Conservation (phyloP, 192 early-diverging fungal genomes). For the Gonapodya prolifera region DNA sequence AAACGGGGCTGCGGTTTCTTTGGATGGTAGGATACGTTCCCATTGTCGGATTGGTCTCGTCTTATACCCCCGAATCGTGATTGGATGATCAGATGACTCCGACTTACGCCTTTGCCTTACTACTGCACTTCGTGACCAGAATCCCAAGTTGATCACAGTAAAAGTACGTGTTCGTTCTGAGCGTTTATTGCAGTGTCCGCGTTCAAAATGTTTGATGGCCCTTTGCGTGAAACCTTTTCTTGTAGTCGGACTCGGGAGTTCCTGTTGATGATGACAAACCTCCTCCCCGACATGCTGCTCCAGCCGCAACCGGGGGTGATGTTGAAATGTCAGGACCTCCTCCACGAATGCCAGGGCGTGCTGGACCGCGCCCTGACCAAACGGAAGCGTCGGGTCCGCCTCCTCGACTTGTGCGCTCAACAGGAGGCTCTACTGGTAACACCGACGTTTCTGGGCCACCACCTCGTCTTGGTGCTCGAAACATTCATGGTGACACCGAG, state of each 20-base stretch:
- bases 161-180: background rate
- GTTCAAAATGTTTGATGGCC: background rate
- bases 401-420: background rate
- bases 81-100: background rate
- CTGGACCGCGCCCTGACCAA: background rate
- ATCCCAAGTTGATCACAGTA: background rate
- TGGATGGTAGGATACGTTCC: background rate
- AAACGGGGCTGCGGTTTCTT: background rate
- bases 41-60: background rate
- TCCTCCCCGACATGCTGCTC: background rate
- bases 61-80: background rate
- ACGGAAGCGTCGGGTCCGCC: background rate
- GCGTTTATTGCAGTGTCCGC: background rate
- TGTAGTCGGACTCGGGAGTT: background rate
- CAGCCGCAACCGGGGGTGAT: background rate
- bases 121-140: background rate
- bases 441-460: background rate
- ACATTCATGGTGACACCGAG: background rate
- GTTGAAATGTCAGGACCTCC: background rate
- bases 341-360: background rate
- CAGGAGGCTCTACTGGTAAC: too few relatives aligned
- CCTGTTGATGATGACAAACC: background rate
- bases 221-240: background rate
- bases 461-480: background rate
- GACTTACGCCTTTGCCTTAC: background rate